Evolutionary conservation across 768 basidiomycete genomes (phyloP), one percentile per base, ranked within the genome.

Genomic region (Pisolithus tinctorius): DNA sequence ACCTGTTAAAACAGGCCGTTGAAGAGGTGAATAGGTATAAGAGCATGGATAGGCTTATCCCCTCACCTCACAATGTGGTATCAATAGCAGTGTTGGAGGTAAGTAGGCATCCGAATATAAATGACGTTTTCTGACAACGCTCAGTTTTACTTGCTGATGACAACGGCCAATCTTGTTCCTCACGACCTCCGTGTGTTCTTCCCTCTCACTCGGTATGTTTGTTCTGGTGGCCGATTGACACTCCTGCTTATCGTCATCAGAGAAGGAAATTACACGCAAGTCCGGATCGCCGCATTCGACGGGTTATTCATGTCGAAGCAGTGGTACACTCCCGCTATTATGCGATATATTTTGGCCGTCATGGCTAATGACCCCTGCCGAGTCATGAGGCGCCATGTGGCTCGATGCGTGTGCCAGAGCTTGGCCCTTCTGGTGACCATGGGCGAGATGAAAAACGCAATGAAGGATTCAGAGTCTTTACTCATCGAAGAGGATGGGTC

Each of bases 201-300:
- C 60, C 83, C 88, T 1, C 81, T 93, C 58, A 95, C 94, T 38
- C 79, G 94, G 93, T 93, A 57, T 45, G 81, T 66, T 48, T 30
- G 23, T 27, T 39, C 43, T 47, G 40, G n/a, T 43, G 17, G 30
- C 46, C 17, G 17, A 11, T 9, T 30, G 20, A 13, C 25, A 45
- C 20, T 25, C 39, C 50, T 47, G 9, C 55, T 62, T n/a, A 59
- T 52, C 43, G 42, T 16, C 49, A 53, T 26, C 57, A 94, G 94
- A 25, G 93, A 96, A 69, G 96, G 95, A 38, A 96, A 97, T 63
- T 93, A 87, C 59, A 86, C 85, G 2, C 86, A 90, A 63, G 89
- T 99, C 42, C 86, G 96, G 43, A 79, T 92, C 42, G 84, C 89
- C 4, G 95, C 96, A 4, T 96, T 99, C 59, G 96, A 99, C 67